Percentiles rank a stretch among this genome's conserved stretches.
phyloP scores from a whole-genome alignment of 306 rosid genomes.

The Psophocarpus tetragonolobus region DNA sequence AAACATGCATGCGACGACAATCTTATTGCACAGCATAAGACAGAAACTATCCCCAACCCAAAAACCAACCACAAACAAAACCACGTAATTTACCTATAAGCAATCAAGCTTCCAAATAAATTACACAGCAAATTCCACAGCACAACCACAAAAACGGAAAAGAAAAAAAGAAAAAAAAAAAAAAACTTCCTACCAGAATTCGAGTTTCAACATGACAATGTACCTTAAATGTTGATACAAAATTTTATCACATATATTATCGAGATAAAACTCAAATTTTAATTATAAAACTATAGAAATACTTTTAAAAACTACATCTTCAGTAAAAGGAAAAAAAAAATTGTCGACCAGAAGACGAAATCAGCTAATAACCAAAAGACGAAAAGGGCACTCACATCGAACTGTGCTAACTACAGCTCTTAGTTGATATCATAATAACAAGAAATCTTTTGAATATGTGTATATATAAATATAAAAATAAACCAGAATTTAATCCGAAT shows the following conservation, averaged over 20 bases:
- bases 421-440: neutral
- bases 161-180: neutral
- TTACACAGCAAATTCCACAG: neutral
- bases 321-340: neutral
- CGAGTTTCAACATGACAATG: neutral
- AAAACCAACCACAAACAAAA: neutral
- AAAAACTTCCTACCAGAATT: neutral
- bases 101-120: neutral
- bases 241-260: no score
- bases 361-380: neutral
- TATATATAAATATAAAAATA: neutral
- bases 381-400: neutral
- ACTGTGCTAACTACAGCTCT: neutral
- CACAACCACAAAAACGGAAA: no score
- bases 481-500: neutral
- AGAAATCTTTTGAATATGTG: neutral
- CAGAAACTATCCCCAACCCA: neutral
- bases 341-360: no score
- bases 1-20: constrained; percentile 19
- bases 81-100: neutral
- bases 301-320: neutral
- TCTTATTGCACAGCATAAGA: neutral
- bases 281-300: neutral
- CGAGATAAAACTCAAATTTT: neutral
- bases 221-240: neutral